Conservation (phyloP, 75 land plant genomes). For the Azolla pinnata region DNA sequence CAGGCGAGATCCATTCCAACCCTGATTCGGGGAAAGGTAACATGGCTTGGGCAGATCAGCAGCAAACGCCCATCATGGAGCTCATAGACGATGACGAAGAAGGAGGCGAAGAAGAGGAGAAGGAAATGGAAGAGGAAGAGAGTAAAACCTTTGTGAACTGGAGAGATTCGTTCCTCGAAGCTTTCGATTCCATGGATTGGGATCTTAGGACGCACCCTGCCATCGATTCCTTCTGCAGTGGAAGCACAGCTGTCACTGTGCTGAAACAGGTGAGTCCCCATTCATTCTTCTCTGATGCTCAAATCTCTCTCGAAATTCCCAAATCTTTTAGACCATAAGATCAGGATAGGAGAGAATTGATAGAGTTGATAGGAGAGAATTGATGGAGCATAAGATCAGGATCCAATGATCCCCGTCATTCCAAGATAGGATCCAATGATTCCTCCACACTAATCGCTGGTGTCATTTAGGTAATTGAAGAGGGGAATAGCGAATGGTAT, state of each 20-base stretch:
- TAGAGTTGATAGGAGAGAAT: too few relatives aligned
- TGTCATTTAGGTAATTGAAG: too few relatives aligned
- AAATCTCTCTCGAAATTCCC: neutral
- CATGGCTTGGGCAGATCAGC: neutral
- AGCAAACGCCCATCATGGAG: neutral
- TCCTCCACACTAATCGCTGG: too few relatives aligned
- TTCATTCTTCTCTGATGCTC: neutral
- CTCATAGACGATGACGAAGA: constrained; percentile 2
- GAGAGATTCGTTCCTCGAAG: constrained; percentile 39
- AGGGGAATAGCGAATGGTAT: too few relatives aligned
- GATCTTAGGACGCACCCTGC: constrained; percentile 42
- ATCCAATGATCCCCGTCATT: too few relatives aligned
- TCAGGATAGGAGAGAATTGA: too few relatives aligned
- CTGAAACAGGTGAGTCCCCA: constrained; percentile 55
- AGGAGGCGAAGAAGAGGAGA: constrained; percentile 16
- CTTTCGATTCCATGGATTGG: constrained; percentile 51
- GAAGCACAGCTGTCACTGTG: constrained; percentile 57
- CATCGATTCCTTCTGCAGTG: constrained; percentile 66
- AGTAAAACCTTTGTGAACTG: constrained; percentile 15
- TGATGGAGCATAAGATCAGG: too few relatives aligned
- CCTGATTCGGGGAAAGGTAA: too few relatives aligned
- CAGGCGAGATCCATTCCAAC: too few relatives aligned
- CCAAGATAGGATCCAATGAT: too few relatives aligned
- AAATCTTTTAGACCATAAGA: too few relatives aligned
- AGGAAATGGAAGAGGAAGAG: constrained; percentile 10